Evolutionary conservation across 768 basidiomycete genomes (phyloP).

Genomic region (Trametes cingulata): DNA sequence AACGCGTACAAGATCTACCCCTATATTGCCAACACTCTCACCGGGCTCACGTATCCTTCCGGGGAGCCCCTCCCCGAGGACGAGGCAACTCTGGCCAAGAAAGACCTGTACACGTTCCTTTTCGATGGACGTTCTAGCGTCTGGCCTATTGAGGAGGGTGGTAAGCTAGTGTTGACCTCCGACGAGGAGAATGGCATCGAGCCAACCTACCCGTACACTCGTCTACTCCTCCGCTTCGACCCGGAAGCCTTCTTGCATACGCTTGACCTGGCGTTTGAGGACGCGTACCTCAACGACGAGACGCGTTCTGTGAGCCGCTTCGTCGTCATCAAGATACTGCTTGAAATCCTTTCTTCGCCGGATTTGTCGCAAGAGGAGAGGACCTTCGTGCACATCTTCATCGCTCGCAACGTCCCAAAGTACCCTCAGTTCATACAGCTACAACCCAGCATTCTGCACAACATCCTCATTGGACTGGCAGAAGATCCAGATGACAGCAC

Average conservation of each 20-base stretch:
- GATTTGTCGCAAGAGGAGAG: slow-evolving; percentile 59
- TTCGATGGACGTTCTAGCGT: slow-evolving; percentile 78
- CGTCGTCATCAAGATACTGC: slow-evolving; percentile 77
- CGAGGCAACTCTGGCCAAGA: slow-evolving; percentile 69
- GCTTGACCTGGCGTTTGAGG: slow-evolving; percentile 94
- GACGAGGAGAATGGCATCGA: slow-evolving; percentile 75
- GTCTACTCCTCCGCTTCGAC: slow-evolving; percentile 83
- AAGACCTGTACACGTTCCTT: slow-evolving; percentile 76
- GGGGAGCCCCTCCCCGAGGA: slow-evolving; percentile 65
- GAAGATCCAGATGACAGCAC: slow-evolving; percentile 75
- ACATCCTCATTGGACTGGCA: slow-evolving; percentile 76
- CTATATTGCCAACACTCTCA: slow-evolving; percentile 78
- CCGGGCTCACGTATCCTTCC: slow-evolving; percentile 86
- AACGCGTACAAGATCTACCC: slow-evolving; percentile 92
- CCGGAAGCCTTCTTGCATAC: slow-evolving; percentile 93
- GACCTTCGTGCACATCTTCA: slow-evolving; percentile 92
- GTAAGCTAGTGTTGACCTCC: slow-evolving; percentile 71
- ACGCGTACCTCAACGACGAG: slow-evolving; percentile 84
- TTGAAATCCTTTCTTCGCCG: slow-evolving; percentile 68
- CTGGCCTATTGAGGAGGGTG: slow-evolving; percentile 77
- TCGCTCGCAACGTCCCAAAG: slow-evolving; percentile 95
- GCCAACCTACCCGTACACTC: slow-evolving; percentile 88
- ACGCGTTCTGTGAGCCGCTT: slow-evolving; percentile 68
- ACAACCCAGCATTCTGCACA: slow-evolving; percentile 66
- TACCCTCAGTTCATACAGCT: slow-evolving; percentile 86